Evolutionary conservation across 2,329 filamentous ascomycete genomes (phyloP).

Genomic region (Clonostachys rosea): DNA sequence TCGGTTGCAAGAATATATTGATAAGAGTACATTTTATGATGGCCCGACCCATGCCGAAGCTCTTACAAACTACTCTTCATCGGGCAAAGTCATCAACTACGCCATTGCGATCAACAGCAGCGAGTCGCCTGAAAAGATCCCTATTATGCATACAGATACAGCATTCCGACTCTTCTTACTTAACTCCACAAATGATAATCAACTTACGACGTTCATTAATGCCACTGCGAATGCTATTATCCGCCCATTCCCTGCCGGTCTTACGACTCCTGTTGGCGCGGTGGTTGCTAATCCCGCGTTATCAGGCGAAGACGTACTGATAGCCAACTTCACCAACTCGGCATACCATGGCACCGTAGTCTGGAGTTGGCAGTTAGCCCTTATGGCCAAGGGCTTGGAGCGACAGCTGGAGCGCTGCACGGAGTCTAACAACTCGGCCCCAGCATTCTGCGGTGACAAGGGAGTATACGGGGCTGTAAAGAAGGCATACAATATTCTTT

Average conservation of each 20-base stretch:
- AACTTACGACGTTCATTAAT: conserved; percentile 51
- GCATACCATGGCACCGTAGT: conserved; percentile 60
- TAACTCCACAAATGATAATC: conserved; percentile 50
- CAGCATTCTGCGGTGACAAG: conserved; percentile 1
- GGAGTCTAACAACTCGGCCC: background rate
- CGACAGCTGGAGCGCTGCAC: conserved; percentile 49
- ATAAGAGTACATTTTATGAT: conserved; percentile 12
- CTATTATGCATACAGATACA: conserved; percentile 61
- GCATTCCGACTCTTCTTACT: conserved; percentile 60
- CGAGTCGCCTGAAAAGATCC: conserved; percentile 40
- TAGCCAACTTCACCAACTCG: conserved; percentile 47
- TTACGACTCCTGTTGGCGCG: conserved; percentile 50
- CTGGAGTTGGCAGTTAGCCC: conserved; percentile 60
- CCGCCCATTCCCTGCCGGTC: conserved; percentile 51
- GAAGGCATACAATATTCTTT: conserved; percentile 53
- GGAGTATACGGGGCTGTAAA: conserved; percentile 35
- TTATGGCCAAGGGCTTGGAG: conserved; percentile 59
- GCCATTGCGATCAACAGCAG: conserved; percentile 51
- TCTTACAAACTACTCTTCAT: conserved; percentile 16
- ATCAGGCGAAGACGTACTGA: conserved; percentile 37
- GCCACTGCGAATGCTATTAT: conserved; percentile 53
- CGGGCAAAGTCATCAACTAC: conserved; percentile 35
- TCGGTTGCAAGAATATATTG: conserved; percentile 41
- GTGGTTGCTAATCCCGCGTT: conserved; percentile 59
- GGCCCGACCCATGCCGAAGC: conserved; percentile 34